Conservation (phyloP, 1,284 basidiomycete species). For the Apiotrichum veenhuisii region DNA sequence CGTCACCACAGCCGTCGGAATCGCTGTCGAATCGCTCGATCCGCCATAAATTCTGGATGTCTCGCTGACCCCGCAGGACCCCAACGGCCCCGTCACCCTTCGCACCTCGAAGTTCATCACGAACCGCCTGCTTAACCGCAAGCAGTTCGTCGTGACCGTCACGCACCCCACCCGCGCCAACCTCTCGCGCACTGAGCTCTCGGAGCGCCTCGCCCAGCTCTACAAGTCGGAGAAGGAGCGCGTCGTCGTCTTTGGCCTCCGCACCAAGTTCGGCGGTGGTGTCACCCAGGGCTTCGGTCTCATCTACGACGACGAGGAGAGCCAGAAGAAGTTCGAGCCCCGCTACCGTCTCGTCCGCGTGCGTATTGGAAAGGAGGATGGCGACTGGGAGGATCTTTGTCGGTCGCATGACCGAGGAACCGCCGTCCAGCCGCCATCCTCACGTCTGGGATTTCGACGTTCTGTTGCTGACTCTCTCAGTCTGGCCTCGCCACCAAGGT, state of each 20-base stretch:
- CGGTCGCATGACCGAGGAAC: neutral
- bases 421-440: neutral
- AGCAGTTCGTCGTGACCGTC: conserved; percentile 84
- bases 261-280: conserved; percentile 98
- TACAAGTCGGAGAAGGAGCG: conserved; percentile 64
- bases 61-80: conserved; percentile 54
- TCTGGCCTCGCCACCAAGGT: conserved; percentile 74
- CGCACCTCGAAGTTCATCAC: conserved; percentile 99
- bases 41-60: too few species aligned
- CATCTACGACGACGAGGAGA: conserved; percentile 94
- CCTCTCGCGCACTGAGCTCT: conserved; percentile 88
- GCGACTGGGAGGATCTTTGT: neutral
- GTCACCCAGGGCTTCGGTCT: conserved; percentile 94
- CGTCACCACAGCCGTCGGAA: neutral
- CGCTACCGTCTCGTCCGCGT: conserved; percentile 93
- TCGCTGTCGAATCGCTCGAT: neutral
- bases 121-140: conserved; percentile 92
- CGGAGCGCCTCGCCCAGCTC: conserved; percentile 79
- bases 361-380: conserved; percentile 47
- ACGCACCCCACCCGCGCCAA: conserved; percentile 94
- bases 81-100: conserved; percentile 87
- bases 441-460: neutral
- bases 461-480: conserved; percentile 5
- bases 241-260: conserved; percentile 61
- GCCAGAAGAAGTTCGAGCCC: conserved; percentile 96